Conservation (phyloP, 257 asterid genomes). For the Fraxinus anomala region DNA sequence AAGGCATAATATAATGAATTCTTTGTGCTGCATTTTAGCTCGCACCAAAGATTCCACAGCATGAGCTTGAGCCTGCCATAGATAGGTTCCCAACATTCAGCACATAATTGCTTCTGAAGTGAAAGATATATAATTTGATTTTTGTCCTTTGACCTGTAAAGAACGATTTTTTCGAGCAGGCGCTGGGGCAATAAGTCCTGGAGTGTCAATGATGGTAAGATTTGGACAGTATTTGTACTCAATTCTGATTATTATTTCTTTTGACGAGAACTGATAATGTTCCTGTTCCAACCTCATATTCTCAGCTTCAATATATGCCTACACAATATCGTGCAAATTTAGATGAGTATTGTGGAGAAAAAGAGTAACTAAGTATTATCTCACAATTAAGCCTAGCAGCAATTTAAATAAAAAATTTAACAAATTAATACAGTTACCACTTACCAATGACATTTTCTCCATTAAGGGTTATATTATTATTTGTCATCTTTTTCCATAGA, state of each 20-base stretch:
- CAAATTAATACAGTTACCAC: not conserved
- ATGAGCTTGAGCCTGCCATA: constrained; percentile 84
- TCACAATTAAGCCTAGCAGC: not conserved
- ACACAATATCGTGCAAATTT: constrained; percentile 13
- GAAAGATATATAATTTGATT: constrained; percentile 8
- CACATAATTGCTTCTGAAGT: constrained; percentile 18
- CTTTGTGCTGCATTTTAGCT: constrained; percentile 95
- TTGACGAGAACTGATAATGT: constrained; percentile 76
- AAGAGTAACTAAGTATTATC: not conserved
- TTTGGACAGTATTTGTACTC: constrained; percentile 91
- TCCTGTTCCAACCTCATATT: constrained; percentile 91
- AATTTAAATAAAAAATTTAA: not conserved
- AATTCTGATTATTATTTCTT: constrained; percentile 77
- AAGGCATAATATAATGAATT: constrained; percentile 92
- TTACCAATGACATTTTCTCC: not conserved
- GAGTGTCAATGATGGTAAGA: constrained; percentile 90
- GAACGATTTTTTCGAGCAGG: constrained; percentile 84
- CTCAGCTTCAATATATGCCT: constrained; percentile 95
- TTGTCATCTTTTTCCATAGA: not conserved
- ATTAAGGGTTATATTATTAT: not conserved
- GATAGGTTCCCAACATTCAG: constrained; percentile 32
- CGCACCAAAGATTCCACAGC: constrained; percentile 91
- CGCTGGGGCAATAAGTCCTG: constrained; percentile 96
- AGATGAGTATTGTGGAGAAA: not conserved
- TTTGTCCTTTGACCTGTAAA: constrained; percentile 61